A percentile compares a stretch with the other conserved stretches of the same genome.
Conservation (phyloP, 768 basidiomycete species). For the Termitomyces sp. region DNA sequence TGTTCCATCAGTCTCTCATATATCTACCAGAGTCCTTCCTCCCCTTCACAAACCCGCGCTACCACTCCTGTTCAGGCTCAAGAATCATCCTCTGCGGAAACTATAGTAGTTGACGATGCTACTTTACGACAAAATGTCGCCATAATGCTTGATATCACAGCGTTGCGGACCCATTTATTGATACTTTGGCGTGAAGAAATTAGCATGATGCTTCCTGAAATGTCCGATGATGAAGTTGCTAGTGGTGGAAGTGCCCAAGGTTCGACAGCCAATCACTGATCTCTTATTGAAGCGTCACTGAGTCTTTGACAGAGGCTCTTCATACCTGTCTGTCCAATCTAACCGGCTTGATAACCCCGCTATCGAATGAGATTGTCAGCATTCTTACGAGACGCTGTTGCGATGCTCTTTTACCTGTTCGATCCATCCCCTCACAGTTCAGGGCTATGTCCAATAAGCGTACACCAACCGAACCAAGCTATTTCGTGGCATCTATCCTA, state of each 20-base stretch:
- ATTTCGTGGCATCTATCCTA: conserved; percentile 78
- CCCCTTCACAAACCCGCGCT: conserved; percentile 34
- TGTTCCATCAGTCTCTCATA: not conserved
- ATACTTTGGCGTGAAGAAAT: conserved; percentile 70
- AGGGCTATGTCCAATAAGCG: conserved; percentile 77
- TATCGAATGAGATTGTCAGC: conserved; percentile 58
- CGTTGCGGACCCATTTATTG: conserved; percentile 44
- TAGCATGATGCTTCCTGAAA: conserved; percentile 50
- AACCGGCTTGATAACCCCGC: conserved; percentile 43
- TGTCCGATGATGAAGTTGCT: conserved; percentile 21
- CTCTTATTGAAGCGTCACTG: not conserved
- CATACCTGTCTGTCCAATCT: conserved; percentile 44
- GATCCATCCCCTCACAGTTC: conserved; percentile 87
- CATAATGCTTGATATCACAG: conserved; percentile 63
- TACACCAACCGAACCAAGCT: conserved; percentile 72
- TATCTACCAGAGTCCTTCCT: conserved; percentile 1
- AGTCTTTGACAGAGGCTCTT: conserved; percentile 43
- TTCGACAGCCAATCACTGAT: conserved; percentile 12
- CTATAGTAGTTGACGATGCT: conserved; percentile 55
- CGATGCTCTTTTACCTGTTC: conserved; percentile 78
- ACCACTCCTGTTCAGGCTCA: conserved; percentile 44
- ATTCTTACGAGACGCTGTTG: conserved; percentile 79
- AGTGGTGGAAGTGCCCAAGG: conserved; percentile 47
- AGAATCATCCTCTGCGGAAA: conserved; percentile 51
- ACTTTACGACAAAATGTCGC: conserved; percentile 58